Conservation (phyloP, 139 green algal species). For the Picocystis salinarum region DNA sequence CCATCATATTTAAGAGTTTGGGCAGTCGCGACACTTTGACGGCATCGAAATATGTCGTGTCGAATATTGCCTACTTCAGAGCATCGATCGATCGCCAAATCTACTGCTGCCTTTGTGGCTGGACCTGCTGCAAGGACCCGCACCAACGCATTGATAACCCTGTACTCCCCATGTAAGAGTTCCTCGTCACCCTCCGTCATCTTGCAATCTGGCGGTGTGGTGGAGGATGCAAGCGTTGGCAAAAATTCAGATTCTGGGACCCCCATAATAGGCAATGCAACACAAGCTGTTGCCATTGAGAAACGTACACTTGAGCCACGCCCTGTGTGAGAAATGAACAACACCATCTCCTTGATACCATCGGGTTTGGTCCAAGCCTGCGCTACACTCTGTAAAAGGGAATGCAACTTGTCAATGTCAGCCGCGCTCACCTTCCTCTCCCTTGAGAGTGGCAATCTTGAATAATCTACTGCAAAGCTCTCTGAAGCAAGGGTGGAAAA, state of each 20-base stretch:
- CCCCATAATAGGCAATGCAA: background rate
- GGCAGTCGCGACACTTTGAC: background rate
- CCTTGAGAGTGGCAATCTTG: conserved; percentile 57
- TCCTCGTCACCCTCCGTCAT: background rate
- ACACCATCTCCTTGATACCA: conserved; percentile 20
- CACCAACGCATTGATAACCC: conserved; percentile 38
- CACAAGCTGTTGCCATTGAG: background rate
- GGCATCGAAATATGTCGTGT: conserved; percentile 29
- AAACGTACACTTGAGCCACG: conserved; percentile 46
- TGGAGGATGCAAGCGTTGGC: background rate
- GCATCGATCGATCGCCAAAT: conserved; percentile 35
- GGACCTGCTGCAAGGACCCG: conserved; percentile 47
- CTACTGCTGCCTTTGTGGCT: conserved; percentile 50
- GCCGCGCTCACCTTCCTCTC: conserved; percentile 54
- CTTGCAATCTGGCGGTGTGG: conserved; percentile 1
- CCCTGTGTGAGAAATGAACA: conserved; percentile 50
- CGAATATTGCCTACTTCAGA: conserved; percentile 41
- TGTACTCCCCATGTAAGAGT: conserved; percentile 72
- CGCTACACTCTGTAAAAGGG: conserved; percentile 15
- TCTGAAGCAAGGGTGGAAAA: conserved; percentile 30
- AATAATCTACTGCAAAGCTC: conserved; percentile 45
- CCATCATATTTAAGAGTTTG: background rate
- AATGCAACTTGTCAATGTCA: conserved; percentile 50
- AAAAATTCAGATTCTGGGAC: background rate
- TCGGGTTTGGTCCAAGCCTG: background rate